phyloP scores from a whole-genome alignment of 2,329 filamentous ascomycete species.

The Diplodia mutila region DNA sequence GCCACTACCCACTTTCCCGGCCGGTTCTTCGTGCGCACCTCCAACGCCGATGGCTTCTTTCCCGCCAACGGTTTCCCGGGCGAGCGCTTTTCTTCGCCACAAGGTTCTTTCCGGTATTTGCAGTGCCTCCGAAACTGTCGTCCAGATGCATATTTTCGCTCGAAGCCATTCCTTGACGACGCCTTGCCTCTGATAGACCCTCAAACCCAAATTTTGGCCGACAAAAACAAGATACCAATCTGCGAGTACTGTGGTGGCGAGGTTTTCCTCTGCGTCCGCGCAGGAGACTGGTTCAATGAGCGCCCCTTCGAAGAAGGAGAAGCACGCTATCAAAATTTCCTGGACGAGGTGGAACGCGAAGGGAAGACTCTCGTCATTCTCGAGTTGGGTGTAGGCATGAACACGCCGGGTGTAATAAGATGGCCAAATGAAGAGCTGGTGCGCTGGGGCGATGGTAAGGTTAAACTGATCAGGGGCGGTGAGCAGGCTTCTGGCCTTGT shows the following conservation, averaged over 20 bases:
- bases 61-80: constrained; percentile 34
- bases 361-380: constrained; percentile 32
- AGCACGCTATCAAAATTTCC: constrained; percentile 31
- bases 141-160: constrained; percentile 34
- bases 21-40: constrained; percentile 37
- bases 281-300: constrained; percentile 36
- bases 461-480: constrained; percentile 32
- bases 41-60: constrained; percentile 42
- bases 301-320: constrained; percentile 33
- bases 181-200: constrained; percentile 33
- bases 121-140: constrained; percentile 39
- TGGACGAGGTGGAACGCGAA: constrained; percentile 10
- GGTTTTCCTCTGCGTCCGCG: constrained; percentile 37
- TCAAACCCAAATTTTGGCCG: constrained; percentile 31
- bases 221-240: constrained; percentile 31
- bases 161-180: constrained; percentile 31
- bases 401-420: constrained; percentile 33
- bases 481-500: constrained; percentile 9
- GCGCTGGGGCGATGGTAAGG: constrained; percentile 27
- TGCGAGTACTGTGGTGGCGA: constrained; percentile 35
- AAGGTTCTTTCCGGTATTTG: constrained; percentile 38
- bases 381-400: constrained; percentile 34
- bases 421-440: constrained; percentile 34
- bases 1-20: constrained; percentile 28
- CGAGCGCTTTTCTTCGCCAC: constrained; percentile 36